Percentiles rank a stretch among this genome's conserved stretches.
Conservation (phyloP, 805 yeast species). For the Geotrichum ghanense region DNA sequence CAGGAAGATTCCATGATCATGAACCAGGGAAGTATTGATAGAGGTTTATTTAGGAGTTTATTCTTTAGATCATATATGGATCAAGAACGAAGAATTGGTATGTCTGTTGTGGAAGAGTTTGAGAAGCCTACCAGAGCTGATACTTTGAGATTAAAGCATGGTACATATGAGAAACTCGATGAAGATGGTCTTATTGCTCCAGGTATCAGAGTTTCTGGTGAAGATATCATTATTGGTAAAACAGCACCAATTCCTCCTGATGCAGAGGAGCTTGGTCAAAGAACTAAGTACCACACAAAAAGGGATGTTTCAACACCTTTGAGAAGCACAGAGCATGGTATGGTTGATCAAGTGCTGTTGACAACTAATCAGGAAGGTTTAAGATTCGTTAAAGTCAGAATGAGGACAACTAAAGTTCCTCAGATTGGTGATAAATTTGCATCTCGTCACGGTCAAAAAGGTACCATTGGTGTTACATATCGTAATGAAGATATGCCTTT, state of each 20-base stretch:
- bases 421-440: slow-evolving; percentile 99
- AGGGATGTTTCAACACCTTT: slow-evolving; percentile 98
- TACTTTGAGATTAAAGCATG: slow-evolving; percentile 91
- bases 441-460: slow-evolving; percentile 99
- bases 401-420: slow-evolving; percentile 97
- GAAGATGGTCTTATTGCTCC: slow-evolving; percentile 98
- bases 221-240: slow-evolving; percentile 96
- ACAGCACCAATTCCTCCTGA: slow-evolving; percentile 99
- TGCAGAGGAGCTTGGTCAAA: slow-evolving; percentile 95
- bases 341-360: slow-evolving; percentile 92
- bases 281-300: slow-evolving; percentile 96
- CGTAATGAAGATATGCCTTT: slow-evolving; percentile 99
- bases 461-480: slow-evolving; percentile 98
- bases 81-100: slow-evolving; percentile 96
- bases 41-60: slow-evolving; percentile 91
- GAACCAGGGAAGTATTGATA: slow-evolving; percentile 96
- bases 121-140: slow-evolving; percentile 94
- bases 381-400: slow-evolving; percentile 93
- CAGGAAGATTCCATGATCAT: slow-evolving; percentile 99
- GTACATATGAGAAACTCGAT: slow-evolving; percentile 95
- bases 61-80: slow-evolving; percentile 98
- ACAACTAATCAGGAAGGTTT: slow-evolving; percentile 98
- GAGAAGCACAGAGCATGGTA: slow-evolving; percentile 94
- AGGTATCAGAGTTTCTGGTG: slow-evolving; percentile 97
- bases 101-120: slow-evolving; percentile 95